Conservation (phyloP, 805 yeast genomes). For the Nakazawaea ambrosiae region DNA sequence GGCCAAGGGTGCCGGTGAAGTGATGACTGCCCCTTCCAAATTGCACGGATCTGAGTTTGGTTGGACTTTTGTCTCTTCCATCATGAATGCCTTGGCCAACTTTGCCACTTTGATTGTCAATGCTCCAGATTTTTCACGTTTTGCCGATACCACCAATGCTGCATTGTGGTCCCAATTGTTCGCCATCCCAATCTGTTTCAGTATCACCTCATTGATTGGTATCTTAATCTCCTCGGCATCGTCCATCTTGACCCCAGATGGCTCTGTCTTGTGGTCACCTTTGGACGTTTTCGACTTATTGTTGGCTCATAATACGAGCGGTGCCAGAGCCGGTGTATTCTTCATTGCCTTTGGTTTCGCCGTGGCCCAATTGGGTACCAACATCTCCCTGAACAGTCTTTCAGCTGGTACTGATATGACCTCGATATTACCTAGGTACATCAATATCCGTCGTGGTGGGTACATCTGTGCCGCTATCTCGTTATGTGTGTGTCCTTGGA, state of each 20-base stretch:
- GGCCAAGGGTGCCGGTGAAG: slow-evolving; percentile 74
- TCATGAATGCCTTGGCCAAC: slow-evolving; percentile 78
- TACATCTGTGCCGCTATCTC: slow-evolving; percentile 70
- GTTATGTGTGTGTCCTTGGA: slow-evolving; percentile 77
- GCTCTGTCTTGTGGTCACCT: slow-evolving; percentile 77
- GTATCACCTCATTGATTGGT: slow-evolving; percentile 79
- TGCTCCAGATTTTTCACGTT: slow-evolving; percentile 86
- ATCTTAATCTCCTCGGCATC: slow-evolving; percentile 80
- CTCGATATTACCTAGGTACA: slow-evolving; percentile 53
- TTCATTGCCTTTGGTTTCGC: slow-evolving; percentile 65
- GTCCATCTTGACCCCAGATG: slow-evolving; percentile 42
- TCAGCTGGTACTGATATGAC: slow-evolving; percentile 72
- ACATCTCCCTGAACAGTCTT: slow-evolving; percentile 64
- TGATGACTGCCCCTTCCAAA: slow-evolving; percentile 46
- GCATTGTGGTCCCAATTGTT: slow-evolving; percentile 52
- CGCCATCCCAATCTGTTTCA: slow-evolving; percentile 71
- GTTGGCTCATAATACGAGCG: slow-evolving; percentile 43
- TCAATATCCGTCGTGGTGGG: slow-evolving; percentile 76
- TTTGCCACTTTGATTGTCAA: slow-evolving; percentile 85
- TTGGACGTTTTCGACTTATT: slow-evolving; percentile 65
- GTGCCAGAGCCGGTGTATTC: slow-evolving; percentile 77
- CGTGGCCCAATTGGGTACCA: slow-evolving; percentile 72
- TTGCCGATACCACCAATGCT: slow-evolving; percentile 51
- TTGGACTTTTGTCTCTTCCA: slow-evolving; percentile 77
- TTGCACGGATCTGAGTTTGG: slow-evolving; percentile 57